Base-by-base conservation (phyloP, 495 filamentous ascomycete species). In the Mytilinidion resinicola region DNA sequence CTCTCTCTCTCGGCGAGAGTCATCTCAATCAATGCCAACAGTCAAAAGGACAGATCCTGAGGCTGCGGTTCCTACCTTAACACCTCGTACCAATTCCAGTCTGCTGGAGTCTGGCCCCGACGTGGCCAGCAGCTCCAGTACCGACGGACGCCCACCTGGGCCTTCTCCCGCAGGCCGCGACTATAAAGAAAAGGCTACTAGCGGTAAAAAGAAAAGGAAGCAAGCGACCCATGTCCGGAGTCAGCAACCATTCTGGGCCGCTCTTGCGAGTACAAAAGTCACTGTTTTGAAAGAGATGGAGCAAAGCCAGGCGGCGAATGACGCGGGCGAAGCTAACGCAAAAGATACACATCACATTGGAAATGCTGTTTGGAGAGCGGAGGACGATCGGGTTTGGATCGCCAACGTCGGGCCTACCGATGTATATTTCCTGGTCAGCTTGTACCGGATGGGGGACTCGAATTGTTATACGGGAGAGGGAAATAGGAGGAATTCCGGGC, bases 271-370 rank as follows among this genome's bases (percentile, higher is more conserved):
- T 70, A 95, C 89, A 54, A 96, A 95, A 73, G 90, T 96, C 64
- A 91, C 91, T 44, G 86, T 95, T 67, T 83, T 91, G 67, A 91
- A 93, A 67, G 91, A 95, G 76, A 91, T 90, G 69, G 90, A 95
- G 68, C 82, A 91, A 72, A 88, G 87, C 54, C 85, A 90, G 69
- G 83, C 86, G 37, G 77, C 87, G 46, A 84, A 84, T 35, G 77
- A 96, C 77, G 85, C 87, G 59, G 76, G 79, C 52, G 80, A 87
- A 70, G 80, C 86, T 66, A 79, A 89, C 72, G 86, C 83, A 58
- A 90, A 84, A 53, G 88, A 92, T 67, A 84, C 82, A 49, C 80
- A 86, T 66, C 88, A 91, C 67, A 80, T 92, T 49, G 89, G 89
- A 61, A 88, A 85, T 59, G 85, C 88, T 63, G 83, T 88, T 46